phyloP scores from a whole-genome alignment of 805 yeast species.

The Schwanniomyces yamadae region DNA sequence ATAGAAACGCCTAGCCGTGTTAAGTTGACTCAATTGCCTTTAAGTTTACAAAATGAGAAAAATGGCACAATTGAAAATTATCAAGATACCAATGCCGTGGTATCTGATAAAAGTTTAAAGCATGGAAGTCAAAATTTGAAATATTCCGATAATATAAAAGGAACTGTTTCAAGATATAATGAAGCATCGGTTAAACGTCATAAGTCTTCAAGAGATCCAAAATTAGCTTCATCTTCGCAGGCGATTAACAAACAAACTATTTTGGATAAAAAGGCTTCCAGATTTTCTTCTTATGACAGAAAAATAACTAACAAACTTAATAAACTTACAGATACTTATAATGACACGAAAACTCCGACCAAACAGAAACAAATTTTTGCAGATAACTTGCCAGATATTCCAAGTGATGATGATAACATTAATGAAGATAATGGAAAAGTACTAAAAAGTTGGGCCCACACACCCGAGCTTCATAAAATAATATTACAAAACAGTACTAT shows the following conservation, averaged over 20 bases:
- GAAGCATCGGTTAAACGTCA: slow-evolving; percentile 5
- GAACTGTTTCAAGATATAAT: slow-evolving; percentile 10
- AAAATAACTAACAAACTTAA: slow-evolving; percentile 5
- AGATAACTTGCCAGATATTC: slow-evolving; percentile 36
- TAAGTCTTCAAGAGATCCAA: slow-evolving; percentile 6
- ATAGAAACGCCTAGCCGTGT: background rate
- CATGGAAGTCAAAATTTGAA: background rate
- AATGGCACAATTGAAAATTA: background rate
- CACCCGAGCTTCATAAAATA: slow-evolving; percentile 32
- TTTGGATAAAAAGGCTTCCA: slow-evolving; percentile 11
- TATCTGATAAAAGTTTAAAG: background rate
- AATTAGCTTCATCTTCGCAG: background rate
- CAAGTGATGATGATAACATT: slow-evolving; percentile 36
- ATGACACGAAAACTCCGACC: slow-evolving; percentile 14
- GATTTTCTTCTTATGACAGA: slow-evolving; percentile 7
- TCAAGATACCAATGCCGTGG: background rate
- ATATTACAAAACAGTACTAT: slow-evolving; percentile 31
- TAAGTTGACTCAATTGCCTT: background rate
- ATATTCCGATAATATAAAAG: slow-evolving; percentile 40
- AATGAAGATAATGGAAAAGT: slow-evolving; percentile 15
- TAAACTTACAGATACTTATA: slow-evolving; percentile 1
- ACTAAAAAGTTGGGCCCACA: slow-evolving; percentile 39
- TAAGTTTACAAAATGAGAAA: background rate
- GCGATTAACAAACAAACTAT: slow-evolving; percentile 2
- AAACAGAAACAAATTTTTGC: slow-evolving; percentile 11